phyloP scores from a whole-genome alignment of 139 green algal species.

The Asterochloris sp. region DNA sequence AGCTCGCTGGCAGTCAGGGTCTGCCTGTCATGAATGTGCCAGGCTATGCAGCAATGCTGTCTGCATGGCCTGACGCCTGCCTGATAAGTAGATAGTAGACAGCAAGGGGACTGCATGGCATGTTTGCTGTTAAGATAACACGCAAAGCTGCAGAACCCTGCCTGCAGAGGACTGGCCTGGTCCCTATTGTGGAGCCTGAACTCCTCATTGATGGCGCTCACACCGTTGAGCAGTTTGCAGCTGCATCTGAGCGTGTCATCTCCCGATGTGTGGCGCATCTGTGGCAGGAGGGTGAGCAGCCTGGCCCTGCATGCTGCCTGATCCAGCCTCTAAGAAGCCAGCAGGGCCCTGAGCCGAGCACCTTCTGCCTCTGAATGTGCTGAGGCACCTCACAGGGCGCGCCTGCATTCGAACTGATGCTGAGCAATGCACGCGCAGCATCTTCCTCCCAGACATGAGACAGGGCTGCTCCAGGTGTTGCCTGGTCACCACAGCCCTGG shows the following conservation, averaged over 20 bases:
- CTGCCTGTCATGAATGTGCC: not conserved
- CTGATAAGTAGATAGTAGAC: not conserved
- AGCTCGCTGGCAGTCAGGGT: not conserved
- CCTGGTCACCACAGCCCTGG: too few relatives aligned
- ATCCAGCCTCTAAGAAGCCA: too few relatives aligned
- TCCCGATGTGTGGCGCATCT: constrained; percentile 30
- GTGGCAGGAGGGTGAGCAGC: not conserved
- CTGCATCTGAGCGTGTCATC: constrained; percentile 29
- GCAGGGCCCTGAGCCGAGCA: too few relatives aligned
- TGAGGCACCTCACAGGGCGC: too few relatives aligned
- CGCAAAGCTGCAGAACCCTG: too few relatives aligned
- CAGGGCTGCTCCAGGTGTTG: too few relatives aligned
- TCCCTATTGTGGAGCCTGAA: constrained; percentile 97
- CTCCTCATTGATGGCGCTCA: constrained; percentile 91
- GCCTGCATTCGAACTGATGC: too few relatives aligned
- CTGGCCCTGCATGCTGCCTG: too few relatives aligned
- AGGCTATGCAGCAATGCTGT: not conserved
- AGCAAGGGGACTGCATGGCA: not conserved
- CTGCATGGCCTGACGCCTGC: not conserved
- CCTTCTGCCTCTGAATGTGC: too few relatives aligned
- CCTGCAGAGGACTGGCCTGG: constrained; percentile 62
- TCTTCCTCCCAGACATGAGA: too few relatives aligned
- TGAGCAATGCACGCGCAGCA: too few relatives aligned
- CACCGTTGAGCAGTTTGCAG: constrained; percentile 41
- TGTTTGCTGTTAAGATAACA: not conserved